A percentile compares a stretch with the other conserved stretches of the same genome.
These are phyloP conservation scores for Colletotrichum agaves DNA, from an alignment of 2,329 filamentous ascomycete species.

Conservation along the genomic window DNA sequence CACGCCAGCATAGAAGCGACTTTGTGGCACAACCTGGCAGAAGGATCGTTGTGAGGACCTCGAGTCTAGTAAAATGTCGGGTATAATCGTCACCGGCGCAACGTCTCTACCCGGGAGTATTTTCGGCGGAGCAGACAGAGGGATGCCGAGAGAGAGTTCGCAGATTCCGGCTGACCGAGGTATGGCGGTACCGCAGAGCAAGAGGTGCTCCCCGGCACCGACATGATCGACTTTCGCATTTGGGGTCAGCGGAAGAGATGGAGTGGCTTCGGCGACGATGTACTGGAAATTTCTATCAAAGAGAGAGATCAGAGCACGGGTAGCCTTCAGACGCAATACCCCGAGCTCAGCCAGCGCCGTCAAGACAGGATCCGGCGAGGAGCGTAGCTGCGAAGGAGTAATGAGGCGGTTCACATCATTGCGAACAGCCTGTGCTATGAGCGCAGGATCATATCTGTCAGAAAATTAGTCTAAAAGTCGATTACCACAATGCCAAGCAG, in stretches of 20 bases:
- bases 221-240: constrained; percentile 9
- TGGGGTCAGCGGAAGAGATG: constrained; percentile 49
- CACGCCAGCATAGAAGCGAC: constrained; percentile 53
- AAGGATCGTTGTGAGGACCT: constrained; percentile 41
- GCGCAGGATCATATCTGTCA: constrained; percentile 30
- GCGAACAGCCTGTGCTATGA: constrained; percentile 21
- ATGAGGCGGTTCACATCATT: constrained; percentile 40
- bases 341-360: constrained; percentile 63
- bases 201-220: constrained; percentile 25
- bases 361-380: constrained; percentile 41
- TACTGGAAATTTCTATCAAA: constrained; percentile 61
- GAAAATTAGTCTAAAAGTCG: neutral
- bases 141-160: constrained; percentile 41
- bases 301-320: constrained; percentile 59
- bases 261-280: constrained; percentile 63
- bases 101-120: neutral
- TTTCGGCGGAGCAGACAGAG: fast-evolving
- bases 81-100: constrained; percentile 48
- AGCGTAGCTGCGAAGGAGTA: constrained; percentile 39
- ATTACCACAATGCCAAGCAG: too few species aligned
- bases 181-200: constrained; percentile 44
- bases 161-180: constrained; percentile 45
- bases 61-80: constrained; percentile 47
- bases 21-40: constrained; percentile 1
- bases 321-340: constrained; percentile 50